Percentiles rank a stretch among this genome's conserved stretches.
Conservation (phyloP, 2,329 filamentous ascomycete species). For the Cryphonectria carpinicola region DNA sequence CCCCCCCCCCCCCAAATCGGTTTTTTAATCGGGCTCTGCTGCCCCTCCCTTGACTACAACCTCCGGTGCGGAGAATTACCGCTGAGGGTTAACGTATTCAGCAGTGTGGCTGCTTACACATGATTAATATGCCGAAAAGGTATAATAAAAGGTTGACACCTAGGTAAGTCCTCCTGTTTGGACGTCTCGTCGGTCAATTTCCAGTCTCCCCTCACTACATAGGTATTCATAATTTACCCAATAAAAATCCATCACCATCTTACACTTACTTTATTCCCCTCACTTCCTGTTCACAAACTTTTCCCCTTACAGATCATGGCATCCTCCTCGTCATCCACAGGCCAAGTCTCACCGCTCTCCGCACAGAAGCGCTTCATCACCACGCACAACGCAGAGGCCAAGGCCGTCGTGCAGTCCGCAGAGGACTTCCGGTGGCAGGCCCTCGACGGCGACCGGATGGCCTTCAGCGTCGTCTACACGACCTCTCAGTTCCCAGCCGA, state of each 20-base stretch:
- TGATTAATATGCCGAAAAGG: not conserved
- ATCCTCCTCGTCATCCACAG: not conserved
- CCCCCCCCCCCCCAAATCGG: too few species aligned
- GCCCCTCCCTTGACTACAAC: not conserved
- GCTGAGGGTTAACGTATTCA: too few species aligned
- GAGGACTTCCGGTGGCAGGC: slow-evolving; percentile 5
- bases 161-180: not conserved
- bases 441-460: slow-evolving; percentile 14
- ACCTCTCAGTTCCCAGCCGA: slow-evolving; percentile 9
- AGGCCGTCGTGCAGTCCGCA: slow-evolving; percentile 22
- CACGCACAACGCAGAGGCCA: not conserved
- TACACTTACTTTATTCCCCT: not conserved
- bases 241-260: not conserved
- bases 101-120: not conserved
- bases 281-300: not conserved
- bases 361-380: not conserved
- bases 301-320: not conserved
- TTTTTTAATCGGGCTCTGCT: too few species aligned
- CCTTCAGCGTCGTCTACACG: slow-evolving; percentile 5
- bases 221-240: not conserved
- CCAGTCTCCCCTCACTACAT: not conserved
- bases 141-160: not conserved
- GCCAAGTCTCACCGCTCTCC: not conserved
- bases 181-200: not conserved
- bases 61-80: not conserved